Evolutionary conservation across 2,329 filamentous ascomycete genomes (phyloP), one percentile per base, ranked within the genome.

Genomic region (Blastomyces parvus): DNA sequence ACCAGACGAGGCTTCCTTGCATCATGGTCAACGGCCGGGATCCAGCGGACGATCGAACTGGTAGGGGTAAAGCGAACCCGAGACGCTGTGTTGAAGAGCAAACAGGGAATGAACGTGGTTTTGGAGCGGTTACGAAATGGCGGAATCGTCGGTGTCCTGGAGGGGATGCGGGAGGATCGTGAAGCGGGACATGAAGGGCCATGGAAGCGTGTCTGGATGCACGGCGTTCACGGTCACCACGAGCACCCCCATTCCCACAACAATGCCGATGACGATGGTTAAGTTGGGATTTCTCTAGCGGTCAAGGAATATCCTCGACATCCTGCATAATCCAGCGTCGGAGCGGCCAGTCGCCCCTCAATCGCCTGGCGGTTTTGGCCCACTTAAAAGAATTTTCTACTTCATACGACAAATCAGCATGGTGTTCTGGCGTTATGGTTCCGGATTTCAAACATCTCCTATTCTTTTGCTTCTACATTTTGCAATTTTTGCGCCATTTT

Each of bases 121-220:
- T 77, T 88, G 8, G 83, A 86, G 70, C 77, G 85, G 44, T 74
- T 90, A 71, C 79, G 87, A 62, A 79, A 81, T 64, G 87, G 87
- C 48, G 88, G 87, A 0, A 77, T 90, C 22, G 85, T 88, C 19
- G 86, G 76, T 27, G 87, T 89, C n/a, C 76, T 90, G 38, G 87
- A 89, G 67, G 86, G 86, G 36, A 89, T 89, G 86, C 79, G 85
- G 60, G 78, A 80, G 68, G 86, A 89, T 70, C 79, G 82, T 50
- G 80, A 83, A 27, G 36, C 44, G 64, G 75, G 73, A 3, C 67
- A 71, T 7, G 74, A 79, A 22, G 73, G 76, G 7, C 71, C 74
- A 17, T 78, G 76, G 75, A 76, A 78, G 68, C 73, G 74, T 36
- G 73, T 74, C 25, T 79, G 75, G 77, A 65, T 74, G 27, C 70